Percentiles rank a stretch among this genome's conserved stretches.
Conservation (phyloP, 306 rosid genomes). For the Trifolium subterraneum region DNA sequence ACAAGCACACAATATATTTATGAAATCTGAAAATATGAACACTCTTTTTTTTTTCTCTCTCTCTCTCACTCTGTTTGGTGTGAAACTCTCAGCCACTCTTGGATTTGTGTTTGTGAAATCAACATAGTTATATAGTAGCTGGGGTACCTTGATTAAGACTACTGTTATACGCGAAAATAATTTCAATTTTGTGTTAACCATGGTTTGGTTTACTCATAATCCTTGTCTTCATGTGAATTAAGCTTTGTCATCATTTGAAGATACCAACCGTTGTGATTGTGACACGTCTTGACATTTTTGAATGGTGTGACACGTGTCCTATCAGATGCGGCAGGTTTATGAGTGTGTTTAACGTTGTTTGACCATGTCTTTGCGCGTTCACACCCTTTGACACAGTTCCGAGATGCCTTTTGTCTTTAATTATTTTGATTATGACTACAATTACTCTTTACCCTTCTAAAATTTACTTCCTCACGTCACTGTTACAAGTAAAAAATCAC, state of each 20-base stretch:
- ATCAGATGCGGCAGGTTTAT: conserved; percentile 29
- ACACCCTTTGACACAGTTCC: conserved; percentile 24
- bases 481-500: too few relatives aligned
- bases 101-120: background rate
- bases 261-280: background rate
- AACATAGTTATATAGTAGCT: conserved; percentile 47
- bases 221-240: conserved; percentile 36
- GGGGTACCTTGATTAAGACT: background rate
- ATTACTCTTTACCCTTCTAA: too few relatives aligned
- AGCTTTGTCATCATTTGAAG: background rate
- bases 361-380: conserved; percentile 50
- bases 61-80: conserved; percentile 16
- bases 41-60: conserved; percentile 7
- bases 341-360: conserved; percentile 41
- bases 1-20: background rate
- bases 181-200: conserved; percentile 6
- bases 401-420: background rate
- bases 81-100: conserved; percentile 66
- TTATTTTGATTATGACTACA: too few relatives aligned
- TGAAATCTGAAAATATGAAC: background rate
- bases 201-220: conserved; percentile 11
- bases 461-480: too few relatives aligned
- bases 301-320: conserved; percentile 36
- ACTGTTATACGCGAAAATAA: conserved; percentile 30
- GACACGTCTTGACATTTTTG: conserved; percentile 40